A percentile compares a stretch with the other conserved stretches of the same genome.
These are phyloP conservation scores for Pseudopithomyces chartarum DNA, from an alignment of 2,329 filamentous ascomycete genomes.

Conservation along the genomic window DNA sequence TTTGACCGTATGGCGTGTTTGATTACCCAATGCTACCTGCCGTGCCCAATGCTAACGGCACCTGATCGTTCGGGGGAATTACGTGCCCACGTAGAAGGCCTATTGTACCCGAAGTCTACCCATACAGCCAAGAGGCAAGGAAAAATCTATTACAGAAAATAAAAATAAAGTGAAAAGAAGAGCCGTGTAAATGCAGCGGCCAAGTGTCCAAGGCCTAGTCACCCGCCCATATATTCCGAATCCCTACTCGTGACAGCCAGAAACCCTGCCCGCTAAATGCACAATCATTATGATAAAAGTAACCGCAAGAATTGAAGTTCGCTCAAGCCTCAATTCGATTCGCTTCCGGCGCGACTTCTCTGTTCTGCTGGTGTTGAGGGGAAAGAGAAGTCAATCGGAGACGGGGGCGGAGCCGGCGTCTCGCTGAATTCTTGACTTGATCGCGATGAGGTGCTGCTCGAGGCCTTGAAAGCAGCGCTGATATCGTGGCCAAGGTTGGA, in stretches of 20 bases:
- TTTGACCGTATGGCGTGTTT: background rate
- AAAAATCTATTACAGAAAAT: conserved; percentile 9
- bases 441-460: conserved; percentile 31
- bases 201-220: background rate
- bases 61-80: background rate
- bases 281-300: conserved; percentile 29
- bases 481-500: conserved; percentile 48
- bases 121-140: conserved; percentile 13
- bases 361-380: conserved; percentile 37
- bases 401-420: conserved; percentile 48
- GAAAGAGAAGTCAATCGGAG: conserved; percentile 48
- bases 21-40: conserved; percentile 9
- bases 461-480: conserved; percentile 47
- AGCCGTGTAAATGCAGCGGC: conserved; percentile 20
- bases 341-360: conserved; percentile 26
- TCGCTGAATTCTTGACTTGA: conserved; percentile 36
- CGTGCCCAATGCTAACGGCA: background rate
- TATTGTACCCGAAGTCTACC: conserved; percentile 6
- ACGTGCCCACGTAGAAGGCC: conserved; percentile 3
- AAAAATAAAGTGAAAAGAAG: too few species aligned
- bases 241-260: conserved; percentile 1
- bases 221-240: conserved; percentile 7
- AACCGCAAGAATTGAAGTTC: conserved; percentile 2
- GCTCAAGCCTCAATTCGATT: conserved; percentile 23
- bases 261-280: conserved; percentile 34